Conservation (phyloP, 208 protist genomes). For the Leishmania tarentolae region DNA sequence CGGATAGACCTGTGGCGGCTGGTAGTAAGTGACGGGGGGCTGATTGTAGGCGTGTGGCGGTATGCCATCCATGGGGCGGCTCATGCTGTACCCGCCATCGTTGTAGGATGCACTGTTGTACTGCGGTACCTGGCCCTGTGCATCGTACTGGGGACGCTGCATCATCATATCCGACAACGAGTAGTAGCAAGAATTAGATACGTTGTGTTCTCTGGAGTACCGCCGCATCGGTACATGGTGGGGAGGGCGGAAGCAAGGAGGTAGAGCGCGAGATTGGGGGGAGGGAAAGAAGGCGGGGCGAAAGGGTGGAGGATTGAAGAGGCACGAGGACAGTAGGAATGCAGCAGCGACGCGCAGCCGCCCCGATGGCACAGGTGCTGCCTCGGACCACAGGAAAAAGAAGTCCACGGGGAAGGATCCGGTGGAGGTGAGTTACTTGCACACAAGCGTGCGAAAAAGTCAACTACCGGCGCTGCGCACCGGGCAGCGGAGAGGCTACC, state of each 20-base stretch:
- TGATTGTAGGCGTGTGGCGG: constrained; percentile 38
- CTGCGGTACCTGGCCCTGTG: constrained; percentile 21
- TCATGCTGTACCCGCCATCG: constrained; percentile 32
- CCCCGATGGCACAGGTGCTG: background rate
- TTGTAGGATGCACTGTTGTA: constrained; percentile 40
- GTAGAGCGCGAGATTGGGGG: background rate
- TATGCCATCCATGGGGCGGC: constrained; percentile 19
- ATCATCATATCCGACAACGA: constrained; percentile 18
- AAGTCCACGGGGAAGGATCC: background rate
- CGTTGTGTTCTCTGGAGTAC: background rate
- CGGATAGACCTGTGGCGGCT: constrained; percentile 30
- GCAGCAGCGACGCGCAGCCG: background rate
- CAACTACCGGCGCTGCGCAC: background rate
- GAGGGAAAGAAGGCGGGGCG: background rate
- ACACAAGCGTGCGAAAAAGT: background rate
- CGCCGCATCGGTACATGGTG: background rate
- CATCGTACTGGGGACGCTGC: constrained; percentile 29
- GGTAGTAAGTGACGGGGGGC: constrained; percentile 26
- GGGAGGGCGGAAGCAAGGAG: background rate
- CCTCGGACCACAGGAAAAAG: background rate
- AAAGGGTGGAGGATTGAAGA: background rate
- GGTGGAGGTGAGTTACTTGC: background rate
- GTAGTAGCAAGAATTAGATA: constrained; percentile 2
- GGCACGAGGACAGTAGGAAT: background rate
- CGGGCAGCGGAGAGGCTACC: background rate